Conservation (phyloP, 352 stramenopile species). For the Blastocystis sp. region DNA sequence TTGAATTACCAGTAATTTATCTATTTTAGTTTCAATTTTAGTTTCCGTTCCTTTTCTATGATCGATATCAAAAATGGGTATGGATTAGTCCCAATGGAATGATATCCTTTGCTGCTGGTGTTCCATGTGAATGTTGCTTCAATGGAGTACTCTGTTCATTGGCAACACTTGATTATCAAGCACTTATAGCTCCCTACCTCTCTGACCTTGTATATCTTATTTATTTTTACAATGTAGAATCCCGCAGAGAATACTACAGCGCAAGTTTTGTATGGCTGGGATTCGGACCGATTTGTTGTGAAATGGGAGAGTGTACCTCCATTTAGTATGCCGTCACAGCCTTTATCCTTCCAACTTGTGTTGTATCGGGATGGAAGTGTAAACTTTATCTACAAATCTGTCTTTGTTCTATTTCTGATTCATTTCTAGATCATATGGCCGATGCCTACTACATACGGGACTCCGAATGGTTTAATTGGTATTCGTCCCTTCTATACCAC, state of each 20-base stretch:
- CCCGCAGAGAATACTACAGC: not conserved
- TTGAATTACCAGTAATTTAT: conserved; percentile 1
- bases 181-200: conserved; percentile 18
- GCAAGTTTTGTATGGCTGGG: not conserved
- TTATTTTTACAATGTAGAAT: not conserved
- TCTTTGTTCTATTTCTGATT: not conserved
- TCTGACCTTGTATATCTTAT: not conserved
- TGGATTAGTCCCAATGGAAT: conserved; percentile 60
- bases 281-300: not conserved
- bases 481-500: conserved; percentile 16
- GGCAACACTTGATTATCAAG: not conserved
- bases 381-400: conserved; percentile 26
- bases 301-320: not conserved
- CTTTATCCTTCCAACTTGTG: not conserved
- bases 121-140: conserved; percentile 51
- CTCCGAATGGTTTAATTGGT: not conserved
- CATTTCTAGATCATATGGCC: not conserved
- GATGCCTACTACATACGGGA: not conserved
- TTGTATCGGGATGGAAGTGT: conserved; percentile 24
- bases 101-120: not conserved
- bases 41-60: conserved; percentile 49
- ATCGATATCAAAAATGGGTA: not conserved
- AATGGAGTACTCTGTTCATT: not conserved
- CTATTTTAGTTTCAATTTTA: not conserved
- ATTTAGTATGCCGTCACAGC: not conserved